phyloP scores from a whole-genome alignment of 306 rosid species.

The Sophora flavescens region DNA sequence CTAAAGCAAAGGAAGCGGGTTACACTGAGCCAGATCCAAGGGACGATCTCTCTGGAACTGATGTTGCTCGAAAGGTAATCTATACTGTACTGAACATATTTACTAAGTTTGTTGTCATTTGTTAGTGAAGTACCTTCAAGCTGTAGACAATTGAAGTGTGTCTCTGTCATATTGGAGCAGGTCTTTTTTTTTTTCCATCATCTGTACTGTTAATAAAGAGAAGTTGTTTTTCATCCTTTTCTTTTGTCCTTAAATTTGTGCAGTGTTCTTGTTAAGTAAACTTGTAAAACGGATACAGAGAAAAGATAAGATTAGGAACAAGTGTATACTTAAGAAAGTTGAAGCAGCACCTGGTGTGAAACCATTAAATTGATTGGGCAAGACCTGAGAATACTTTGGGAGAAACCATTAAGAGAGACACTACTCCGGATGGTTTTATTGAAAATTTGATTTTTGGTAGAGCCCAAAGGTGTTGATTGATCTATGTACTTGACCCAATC shows the following conservation, averaged over 20 bases:
- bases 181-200: background rate
- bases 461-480: background rate
- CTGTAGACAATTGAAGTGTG: background rate
- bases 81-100: conserved; percentile 16
- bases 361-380: background rate
- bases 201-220: background rate
- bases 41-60: conserved; percentile 95
- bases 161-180: no score
- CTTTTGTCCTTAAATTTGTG: background rate
- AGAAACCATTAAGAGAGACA: background rate
- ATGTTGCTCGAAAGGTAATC: conserved; percentile 95
- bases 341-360: background rate
- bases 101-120: conserved; percentile 36
- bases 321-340: background rate
- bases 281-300: background rate
- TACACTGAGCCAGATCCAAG: conserved; percentile 99
- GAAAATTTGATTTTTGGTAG: background rate
- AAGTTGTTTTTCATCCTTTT: background rate
- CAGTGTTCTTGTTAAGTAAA: background rate
- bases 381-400: background rate
- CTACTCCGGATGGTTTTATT: conserved; percentile 5
- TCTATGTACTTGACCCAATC: background rate
- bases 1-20: conserved; percentile 95
- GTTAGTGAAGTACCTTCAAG: conserved; percentile 15
- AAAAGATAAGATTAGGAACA: background rate